phyloP scores from a whole-genome alignment of 805 yeast genomes.

The Cephaloascus albidus region DNA sequence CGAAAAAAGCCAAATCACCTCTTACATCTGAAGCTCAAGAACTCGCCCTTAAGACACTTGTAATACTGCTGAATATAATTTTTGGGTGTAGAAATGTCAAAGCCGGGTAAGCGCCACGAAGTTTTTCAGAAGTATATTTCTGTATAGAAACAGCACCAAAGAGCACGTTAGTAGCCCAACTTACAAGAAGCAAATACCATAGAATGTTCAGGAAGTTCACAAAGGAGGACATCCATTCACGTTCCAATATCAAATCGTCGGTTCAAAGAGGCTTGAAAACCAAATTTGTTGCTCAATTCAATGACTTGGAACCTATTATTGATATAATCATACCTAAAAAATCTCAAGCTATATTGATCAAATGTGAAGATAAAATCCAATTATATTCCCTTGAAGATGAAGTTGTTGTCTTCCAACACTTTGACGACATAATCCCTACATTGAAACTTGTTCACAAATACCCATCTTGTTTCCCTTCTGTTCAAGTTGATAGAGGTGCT shows the following conservation, averaged over 20 bases:
- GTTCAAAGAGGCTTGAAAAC: conserved; percentile 84
- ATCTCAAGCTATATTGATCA: conserved; percentile 66
- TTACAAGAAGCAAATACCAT: no score
- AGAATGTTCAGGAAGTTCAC: conserved; percentile 56
- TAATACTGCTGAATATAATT: no score
- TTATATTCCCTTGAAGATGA: conserved; percentile 66
- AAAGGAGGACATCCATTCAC: conserved; percentile 80
- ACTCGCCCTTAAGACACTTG: no score
- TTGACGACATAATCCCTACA: conserved; percentile 70
- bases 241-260: conserved; percentile 87
- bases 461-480: conserved; percentile 76
- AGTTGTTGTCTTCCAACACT: conserved; percentile 72
- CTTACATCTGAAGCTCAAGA: no score
- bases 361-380: conserved; percentile 86
- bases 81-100: no score
- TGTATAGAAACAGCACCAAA: no score
- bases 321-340: conserved; percentile 86
- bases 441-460: conserved; percentile 70
- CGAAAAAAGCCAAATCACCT: no score
- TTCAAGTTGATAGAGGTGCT: conserved; percentile 93
- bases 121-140: no score
- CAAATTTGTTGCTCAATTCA: conserved; percentile 66
- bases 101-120: no score
- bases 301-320: conserved; percentile 62
- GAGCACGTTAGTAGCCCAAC: no score